phyloP scores from a whole-genome alignment of 1,284 basidiomycete genomes.

The Malassezia brasiliensis region DNA sequence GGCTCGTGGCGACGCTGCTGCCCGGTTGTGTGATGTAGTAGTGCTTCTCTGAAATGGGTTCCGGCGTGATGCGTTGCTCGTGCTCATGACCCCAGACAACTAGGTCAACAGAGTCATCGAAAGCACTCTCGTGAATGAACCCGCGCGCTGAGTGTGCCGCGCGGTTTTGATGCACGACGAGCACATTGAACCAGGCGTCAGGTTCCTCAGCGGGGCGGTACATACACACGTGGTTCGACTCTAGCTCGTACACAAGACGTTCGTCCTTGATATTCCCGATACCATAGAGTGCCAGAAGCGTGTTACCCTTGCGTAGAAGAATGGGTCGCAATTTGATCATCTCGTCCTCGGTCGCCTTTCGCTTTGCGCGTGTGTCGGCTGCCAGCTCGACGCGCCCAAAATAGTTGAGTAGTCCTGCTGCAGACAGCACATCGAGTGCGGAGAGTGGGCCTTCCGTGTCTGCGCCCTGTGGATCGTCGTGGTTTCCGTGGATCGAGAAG shows the following conservation, averaged over 20 bases:
- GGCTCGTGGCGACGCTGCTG: conserved; percentile 81
- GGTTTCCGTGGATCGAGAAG: conserved; percentile 98
- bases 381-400: conserved; percentile 71
- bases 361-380: conserved; percentile 16
- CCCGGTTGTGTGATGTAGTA: conserved; percentile 93
- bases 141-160: conserved; percentile 87
- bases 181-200: conserved; percentile 81
- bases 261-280: conserved; percentile 94
- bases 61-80: conserved; percentile 83
- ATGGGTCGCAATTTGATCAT: conserved; percentile 84
- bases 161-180: conserved; percentile 94
- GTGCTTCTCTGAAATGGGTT: conserved; percentile 76
- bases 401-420: conserved; percentile 88
- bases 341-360: conserved; percentile 51
- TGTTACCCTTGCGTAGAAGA: conserved; percentile 76
- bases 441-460: conserved; percentile 78
- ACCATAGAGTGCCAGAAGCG: conserved; percentile 79
- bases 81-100: conserved; percentile 99
- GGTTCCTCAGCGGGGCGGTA: conserved; percentile 74
- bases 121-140: conserved; percentile 88
- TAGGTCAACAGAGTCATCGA: conserved; percentile 85
- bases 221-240: conserved; percentile 88
- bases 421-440: conserved; percentile 86
- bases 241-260: conserved; percentile 86
- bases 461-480: conserved; percentile 95